phyloP scores from a whole-genome alignment of 352 stramenopile species.

The Globisporangium paddicum region DNA sequence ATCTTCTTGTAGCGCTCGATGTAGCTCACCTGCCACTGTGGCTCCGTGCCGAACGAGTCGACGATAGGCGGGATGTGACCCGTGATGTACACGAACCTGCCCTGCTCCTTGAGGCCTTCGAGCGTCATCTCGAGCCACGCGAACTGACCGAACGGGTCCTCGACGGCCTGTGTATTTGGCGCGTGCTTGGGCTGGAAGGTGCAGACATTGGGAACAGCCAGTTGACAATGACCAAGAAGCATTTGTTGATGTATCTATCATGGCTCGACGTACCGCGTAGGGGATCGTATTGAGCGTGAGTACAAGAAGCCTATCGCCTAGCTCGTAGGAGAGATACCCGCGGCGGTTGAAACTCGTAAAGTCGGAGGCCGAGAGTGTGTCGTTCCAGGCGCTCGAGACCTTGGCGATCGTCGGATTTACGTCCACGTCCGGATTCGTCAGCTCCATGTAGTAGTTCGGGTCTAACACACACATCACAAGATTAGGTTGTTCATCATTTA shows the following conservation, averaged over 20 bases:
- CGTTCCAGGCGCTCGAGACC: conserved; percentile 44
- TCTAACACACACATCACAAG: conserved; percentile 21
- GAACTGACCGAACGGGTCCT: conserved; percentile 90
- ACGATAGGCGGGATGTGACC: conserved; percentile 90
- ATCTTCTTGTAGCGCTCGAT: conserved; percentile 79
- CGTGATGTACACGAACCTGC: conserved; percentile 77
- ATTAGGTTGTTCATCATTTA: too few relatives aligned
- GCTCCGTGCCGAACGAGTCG: conserved; percentile 70
- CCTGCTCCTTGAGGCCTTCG: conserved; percentile 22
- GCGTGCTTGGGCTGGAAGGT: conserved; percentile 56
- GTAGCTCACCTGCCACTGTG: conserved; percentile 87
- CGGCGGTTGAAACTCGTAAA: conserved; percentile 44
- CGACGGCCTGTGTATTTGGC: conserved; percentile 53
- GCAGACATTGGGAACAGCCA: conserved; percentile 25
- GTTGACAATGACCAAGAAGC: background rate
- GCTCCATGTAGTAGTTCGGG: conserved; percentile 69
- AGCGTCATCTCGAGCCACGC: conserved; percentile 82
- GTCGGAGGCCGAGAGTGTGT: conserved; percentile 42
- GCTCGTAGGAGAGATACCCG: conserved; percentile 60
- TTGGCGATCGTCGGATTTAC: conserved; percentile 52
- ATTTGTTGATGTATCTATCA: too few relatives aligned
- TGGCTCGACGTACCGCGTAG: conserved; percentile 51
- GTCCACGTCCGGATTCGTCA: conserved; percentile 47
- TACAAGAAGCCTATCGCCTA: conserved; percentile 58
- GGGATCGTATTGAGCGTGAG: conserved; percentile 78